phyloP scores from a whole-genome alignment of 164 flowering plant genomes.

The Nymphaea thermarum region DNA sequence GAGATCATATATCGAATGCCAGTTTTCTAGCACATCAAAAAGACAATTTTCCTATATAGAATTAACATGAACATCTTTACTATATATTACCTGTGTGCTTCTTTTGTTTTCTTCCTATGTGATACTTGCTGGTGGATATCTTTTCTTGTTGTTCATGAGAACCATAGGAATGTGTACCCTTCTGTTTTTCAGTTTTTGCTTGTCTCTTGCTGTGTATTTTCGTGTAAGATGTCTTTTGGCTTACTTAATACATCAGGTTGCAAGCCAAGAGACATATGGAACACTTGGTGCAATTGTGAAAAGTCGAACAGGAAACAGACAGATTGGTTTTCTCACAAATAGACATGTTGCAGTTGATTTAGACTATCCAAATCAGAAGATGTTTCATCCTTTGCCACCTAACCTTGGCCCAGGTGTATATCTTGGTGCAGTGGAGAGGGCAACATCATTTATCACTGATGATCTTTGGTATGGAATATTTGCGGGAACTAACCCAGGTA shows the following conservation, averaged over 20 bases:
- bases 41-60: too few relatives aligned
- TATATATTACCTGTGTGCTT: too few relatives aligned
- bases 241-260: slow-evolving; percentile 38
- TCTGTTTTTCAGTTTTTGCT: background rate
- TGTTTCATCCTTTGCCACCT: slow-evolving; percentile 99
- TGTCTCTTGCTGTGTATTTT: background rate
- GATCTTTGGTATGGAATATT: slow-evolving; percentile 98
- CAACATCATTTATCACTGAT: slow-evolving; percentile 96
- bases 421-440: slow-evolving; percentile 97
- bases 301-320: slow-evolving; percentile 86
- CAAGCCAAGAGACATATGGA: slow-evolving; percentile 96
- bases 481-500: slow-evolving; percentile 99
- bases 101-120: too few relatives aligned
- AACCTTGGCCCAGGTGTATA: slow-evolving; percentile 97
- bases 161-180: background rate
- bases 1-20: too few relatives aligned
- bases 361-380: slow-evolving; percentile 95
- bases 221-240: background rate
- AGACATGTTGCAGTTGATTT: slow-evolving; percentile 96
- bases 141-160: too few relatives aligned
- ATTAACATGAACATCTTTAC: too few relatives aligned
- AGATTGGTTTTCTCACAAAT: slow-evolving; percentile 94
- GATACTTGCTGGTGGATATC: too few relatives aligned
- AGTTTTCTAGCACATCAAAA: too few relatives aligned
- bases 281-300: slow-evolving; percentile 95